Evolutionary conservation across 441 rosid genomes (phyloP), one percentile per base, ranked within the genome.

Genomic region (Aquilaria agallochum): DNA sequence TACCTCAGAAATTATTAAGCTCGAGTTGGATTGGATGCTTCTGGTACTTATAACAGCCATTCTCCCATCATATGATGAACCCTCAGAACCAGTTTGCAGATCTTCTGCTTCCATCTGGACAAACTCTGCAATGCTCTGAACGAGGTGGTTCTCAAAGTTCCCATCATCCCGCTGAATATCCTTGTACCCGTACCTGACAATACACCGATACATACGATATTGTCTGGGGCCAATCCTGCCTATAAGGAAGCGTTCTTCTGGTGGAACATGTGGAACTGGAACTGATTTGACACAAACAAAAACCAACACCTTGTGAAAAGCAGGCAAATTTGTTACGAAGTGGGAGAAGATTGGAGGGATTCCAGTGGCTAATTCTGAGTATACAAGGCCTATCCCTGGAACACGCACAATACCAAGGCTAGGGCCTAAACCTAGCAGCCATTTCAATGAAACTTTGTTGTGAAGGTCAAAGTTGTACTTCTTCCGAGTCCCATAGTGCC

Each of bases 271-370:
- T 1, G 98, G 98, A 64, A 93, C 95, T 0, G 93, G 95, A 63
- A 93, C 98, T 53, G 98, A 88, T 80, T 93, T 93, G 67, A 90
- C 95, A 66, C 98, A 93, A 42, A 93, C 91, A 65, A 93, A 93
- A 70, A 90, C 98, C 58, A 86, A 71, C 34, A 90, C 93, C 68
- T 88, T 80, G 59, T 88, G 96, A 74, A 93, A 93, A 0, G 98
- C 97, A 7, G 97, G 97, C 58, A 93, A 82, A 76, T 93, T 93
- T 44, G 96, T 93, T 5, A 93, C 92, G 33, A 93, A 93, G 71
- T 93, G 98, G 52, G 98, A 88, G 77, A 93, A 93, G 56, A 87
- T 90, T 60, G 97, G 81, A 60, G 98, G 97, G 55, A 93, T 84
- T 44, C 98, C 97, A 7, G 96, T 86, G 42, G 92, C 98, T 66